Evolutionary conservation across 2,329 filamentous ascomycete genomes (phyloP).

Genomic region (Sclerotinia borealis): DNA sequence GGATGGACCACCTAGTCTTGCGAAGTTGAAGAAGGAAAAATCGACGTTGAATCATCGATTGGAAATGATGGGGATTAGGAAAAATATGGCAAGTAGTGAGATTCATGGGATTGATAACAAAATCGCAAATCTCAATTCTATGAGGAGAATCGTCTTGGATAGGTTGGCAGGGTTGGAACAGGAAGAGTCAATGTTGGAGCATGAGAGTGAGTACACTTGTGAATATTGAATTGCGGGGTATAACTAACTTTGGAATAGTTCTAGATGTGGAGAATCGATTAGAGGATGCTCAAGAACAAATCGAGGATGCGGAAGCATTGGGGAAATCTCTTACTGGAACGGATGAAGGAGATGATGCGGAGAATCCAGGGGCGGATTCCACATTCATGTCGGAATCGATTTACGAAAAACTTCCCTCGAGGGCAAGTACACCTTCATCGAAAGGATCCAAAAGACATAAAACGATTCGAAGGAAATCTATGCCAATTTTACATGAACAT

Average conservation of each 20-base stretch:
- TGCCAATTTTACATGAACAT: conserved; percentile 93
- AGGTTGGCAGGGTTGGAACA: conserved; percentile 80
- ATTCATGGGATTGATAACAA: conserved; percentile 97
- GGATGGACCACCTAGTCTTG: conserved; percentile 60
- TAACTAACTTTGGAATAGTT: conserved; percentile 38
- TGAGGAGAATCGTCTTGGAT: conserved; percentile 88
- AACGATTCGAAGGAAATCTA: conserved; percentile 68
- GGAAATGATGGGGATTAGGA: conserved; percentile 85
- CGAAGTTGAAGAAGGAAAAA: conserved; percentile 73
- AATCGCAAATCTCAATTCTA: conserved; percentile 84
- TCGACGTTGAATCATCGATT: conserved; percentile 74
- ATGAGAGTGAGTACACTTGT: conserved; percentile 59
- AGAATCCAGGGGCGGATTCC: conserved; percentile 38
- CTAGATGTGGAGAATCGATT: conserved; percentile 56
- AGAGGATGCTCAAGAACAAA: conserved; percentile 54
- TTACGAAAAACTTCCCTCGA: conserved; percentile 78
- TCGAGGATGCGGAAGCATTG: conserved; percentile 52
- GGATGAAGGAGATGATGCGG: conserved; percentile 46
- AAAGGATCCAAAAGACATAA: conserved; percentile 44
- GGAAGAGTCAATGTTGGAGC: conserved; percentile 84
- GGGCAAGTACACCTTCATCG: conserved; percentile 42
- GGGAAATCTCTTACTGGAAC: conserved; percentile 47
- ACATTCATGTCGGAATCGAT: conserved; percentile 97
- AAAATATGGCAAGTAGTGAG: conserved; percentile 96
- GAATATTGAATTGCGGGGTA: not conserved